Base-by-base conservation (phyloP, 306 rosid genomes). In the Amphicarpaea edgeworthii region DNA sequence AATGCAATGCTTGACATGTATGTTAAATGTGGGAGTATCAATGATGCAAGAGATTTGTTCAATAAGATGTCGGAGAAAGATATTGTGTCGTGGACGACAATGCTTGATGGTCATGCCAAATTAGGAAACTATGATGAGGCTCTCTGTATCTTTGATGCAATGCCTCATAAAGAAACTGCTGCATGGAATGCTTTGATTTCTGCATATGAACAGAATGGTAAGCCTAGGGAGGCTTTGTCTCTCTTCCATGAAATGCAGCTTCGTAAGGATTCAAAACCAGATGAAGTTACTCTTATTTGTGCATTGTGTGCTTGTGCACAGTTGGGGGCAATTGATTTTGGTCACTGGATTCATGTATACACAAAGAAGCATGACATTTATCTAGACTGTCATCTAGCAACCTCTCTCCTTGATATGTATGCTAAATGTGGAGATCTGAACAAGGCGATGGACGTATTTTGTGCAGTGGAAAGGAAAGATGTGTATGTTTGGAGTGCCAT, bases 1-100 rank as follows among this genome's bases (percentile, higher is more conserved):
- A 90, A 88, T 71, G 90, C 92, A 51, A 87, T 86, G 83, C 86
- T 87, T 19, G 96, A 90, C 51, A 87, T 90, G 96, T 86, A 76
- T 67, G 77, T 79, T 24, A 90, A 88, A 70, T 90, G 96, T 20
- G 85, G 89, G 77, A 79, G 88, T 10, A 32, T 86, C 21, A 78
- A 54, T 37, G 89, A 87, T 73, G 89, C 92, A 2, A 62, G 81
- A 70, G 74, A 32, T 17, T 77, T 87, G 82, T 89, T 89, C 60
- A 83, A 81, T 68, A 73, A 62, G 73, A 90, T 90, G 90, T 86
- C 40, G 3, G 90, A 90, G 72, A 90, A 79, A 82, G 95, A 90
- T 51, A 62, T 90, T n/a, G 82, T 90, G 43, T 86, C 90, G 8
- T 87, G 92, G 95, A 90, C 92, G 40, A 84, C 92, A 21, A 78